These are phyloP conservation scores for Sporothrix pallida DNA, from an alignment of 2,329 filamentous ascomycete species.

Conservation along the genomic window DNA sequence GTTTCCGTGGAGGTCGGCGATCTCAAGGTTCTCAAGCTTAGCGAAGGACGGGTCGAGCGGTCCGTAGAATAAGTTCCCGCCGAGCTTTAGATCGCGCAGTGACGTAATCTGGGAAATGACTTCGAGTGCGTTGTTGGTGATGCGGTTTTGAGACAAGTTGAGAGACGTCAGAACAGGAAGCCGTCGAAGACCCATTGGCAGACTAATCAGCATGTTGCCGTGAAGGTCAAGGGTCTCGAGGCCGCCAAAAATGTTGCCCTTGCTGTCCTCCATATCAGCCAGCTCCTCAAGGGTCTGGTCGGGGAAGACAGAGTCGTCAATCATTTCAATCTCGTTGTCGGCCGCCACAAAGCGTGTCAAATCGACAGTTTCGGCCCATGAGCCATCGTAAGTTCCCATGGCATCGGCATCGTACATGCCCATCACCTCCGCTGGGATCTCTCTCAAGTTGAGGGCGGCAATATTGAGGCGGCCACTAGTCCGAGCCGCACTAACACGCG, in stretches of 20 bases:
- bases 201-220: constrained; percentile 73
- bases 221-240: constrained; percentile 84
- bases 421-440: constrained; percentile 81
- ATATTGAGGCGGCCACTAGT: constrained; percentile 86
- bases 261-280: constrained; percentile 68
- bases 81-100: constrained; percentile 80
- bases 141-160: constrained; percentile 85
- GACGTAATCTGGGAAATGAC: constrained; percentile 74
- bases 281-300: constrained; percentile 65
- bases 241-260: constrained; percentile 78
- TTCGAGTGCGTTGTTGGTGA: constrained; percentile 73
- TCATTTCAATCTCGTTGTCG: constrained; percentile 81
- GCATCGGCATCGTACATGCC: constrained; percentile 86
- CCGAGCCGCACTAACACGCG: constrained; percentile 74
- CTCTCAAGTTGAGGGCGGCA: constrained; percentile 77
- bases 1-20: constrained; percentile 82
- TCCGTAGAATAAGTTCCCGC: constrained; percentile 76
- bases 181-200: constrained; percentile 77
- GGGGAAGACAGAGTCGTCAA: constrained; percentile 79
- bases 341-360: constrained; percentile 82
- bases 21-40: constrained; percentile 72
- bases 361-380: constrained; percentile 93
- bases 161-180: constrained; percentile 77
- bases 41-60: constrained; percentile 68
- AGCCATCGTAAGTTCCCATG: constrained; percentile 65